These are phyloP conservation scores for Salix brachista DNA, from an alignment of 345 rosid genomes.

Conservation along the genomic window DNA sequence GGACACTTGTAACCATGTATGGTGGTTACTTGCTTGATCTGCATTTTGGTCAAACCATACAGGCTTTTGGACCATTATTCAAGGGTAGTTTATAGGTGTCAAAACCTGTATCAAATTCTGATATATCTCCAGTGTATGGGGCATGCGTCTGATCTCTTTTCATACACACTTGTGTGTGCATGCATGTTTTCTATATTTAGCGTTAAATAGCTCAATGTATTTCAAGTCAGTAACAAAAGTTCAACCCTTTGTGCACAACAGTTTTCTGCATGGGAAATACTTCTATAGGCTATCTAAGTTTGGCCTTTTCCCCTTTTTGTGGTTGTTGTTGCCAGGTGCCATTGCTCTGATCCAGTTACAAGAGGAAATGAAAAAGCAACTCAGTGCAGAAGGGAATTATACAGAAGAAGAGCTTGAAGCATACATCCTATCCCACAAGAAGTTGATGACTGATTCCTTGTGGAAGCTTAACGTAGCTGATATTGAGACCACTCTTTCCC, in stretches of 20 bases:
- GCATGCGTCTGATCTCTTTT: neutral
- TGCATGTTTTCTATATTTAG: neutral
- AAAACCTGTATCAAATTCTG: neutral
- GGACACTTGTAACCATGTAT: constrained; percentile 5
- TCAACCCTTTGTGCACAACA: neutral
- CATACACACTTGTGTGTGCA: neutral
- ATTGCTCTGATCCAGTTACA: constrained; percentile 94
- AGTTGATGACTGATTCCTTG: constrained; percentile 85
- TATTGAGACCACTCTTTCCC: constrained; percentile 90
- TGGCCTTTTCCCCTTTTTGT: neutral
- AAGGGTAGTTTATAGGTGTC: neutral
- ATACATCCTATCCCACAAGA: constrained; percentile 78
- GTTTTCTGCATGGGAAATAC: neutral
- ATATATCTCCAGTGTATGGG: neutral
- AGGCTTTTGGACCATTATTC: neutral
- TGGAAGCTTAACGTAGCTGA: constrained; percentile 99
- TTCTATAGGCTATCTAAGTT: neutral
- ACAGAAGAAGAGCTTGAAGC: constrained; percentile 91
- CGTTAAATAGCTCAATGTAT: neutral
- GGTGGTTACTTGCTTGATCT: constrained; percentile 3
- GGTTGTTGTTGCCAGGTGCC: constrained; percentile 57
- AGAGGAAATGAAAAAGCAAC: constrained; percentile 95
- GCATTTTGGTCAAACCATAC: constrained; percentile 2
- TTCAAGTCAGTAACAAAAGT: neutral
- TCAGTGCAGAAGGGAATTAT: constrained; percentile 72